A percentile compares a stretch with the other conserved stretches of the same genome.
These are phyloP conservation scores for Diaporthe caulivora DNA, from an alignment of 2,329 filamentous ascomycete genomes.

Conservation along the genomic window DNA sequence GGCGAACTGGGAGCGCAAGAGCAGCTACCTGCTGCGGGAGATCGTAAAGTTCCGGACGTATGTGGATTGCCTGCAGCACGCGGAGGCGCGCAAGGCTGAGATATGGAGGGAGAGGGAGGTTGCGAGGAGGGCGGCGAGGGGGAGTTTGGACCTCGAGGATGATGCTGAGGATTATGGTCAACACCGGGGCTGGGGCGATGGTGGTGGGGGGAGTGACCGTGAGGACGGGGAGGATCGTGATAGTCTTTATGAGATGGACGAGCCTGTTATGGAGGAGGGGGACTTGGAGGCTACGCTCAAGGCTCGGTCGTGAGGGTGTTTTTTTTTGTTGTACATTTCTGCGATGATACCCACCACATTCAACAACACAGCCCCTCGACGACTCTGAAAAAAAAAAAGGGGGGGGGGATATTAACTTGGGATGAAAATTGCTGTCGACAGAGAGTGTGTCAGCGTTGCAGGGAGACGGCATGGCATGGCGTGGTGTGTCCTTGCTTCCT, in stretches of 20 bases:
- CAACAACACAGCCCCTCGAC: too few relatives aligned
- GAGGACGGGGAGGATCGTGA: not conserved
- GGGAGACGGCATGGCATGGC: too few relatives aligned
- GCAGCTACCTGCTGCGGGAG: constrained; percentile 88
- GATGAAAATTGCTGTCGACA: too few relatives aligned
- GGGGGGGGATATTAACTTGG: too few relatives aligned
- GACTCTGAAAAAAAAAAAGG: too few relatives aligned
- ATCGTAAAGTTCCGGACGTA: constrained; percentile 98
- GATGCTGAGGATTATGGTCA: constrained; percentile 39
- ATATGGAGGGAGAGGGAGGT: constrained; percentile 74
- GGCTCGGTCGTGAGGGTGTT: constrained; percentile 2
- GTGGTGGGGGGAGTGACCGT: not conserved
- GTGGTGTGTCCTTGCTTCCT: too few relatives aligned
- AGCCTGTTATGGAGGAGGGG: constrained; percentile 19
- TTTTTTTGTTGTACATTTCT: too few relatives aligned
- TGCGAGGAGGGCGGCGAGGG: constrained; percentile 62
- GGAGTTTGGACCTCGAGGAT: constrained; percentile 58
- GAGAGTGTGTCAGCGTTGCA: too few relatives aligned
- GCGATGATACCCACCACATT: too few relatives aligned
- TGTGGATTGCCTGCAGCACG: constrained; percentile 84
- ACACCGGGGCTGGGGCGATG: constrained; percentile 16
- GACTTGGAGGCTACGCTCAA: constrained; percentile 30
- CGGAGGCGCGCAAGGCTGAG: constrained; percentile 76
- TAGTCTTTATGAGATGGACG: constrained; percentile 16
- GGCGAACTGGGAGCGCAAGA: constrained; percentile 98